phyloP scores from a whole-genome alignment of 495 filamentous ascomycete genomes.

The Friedmanniomyces endolithicus region DNA sequence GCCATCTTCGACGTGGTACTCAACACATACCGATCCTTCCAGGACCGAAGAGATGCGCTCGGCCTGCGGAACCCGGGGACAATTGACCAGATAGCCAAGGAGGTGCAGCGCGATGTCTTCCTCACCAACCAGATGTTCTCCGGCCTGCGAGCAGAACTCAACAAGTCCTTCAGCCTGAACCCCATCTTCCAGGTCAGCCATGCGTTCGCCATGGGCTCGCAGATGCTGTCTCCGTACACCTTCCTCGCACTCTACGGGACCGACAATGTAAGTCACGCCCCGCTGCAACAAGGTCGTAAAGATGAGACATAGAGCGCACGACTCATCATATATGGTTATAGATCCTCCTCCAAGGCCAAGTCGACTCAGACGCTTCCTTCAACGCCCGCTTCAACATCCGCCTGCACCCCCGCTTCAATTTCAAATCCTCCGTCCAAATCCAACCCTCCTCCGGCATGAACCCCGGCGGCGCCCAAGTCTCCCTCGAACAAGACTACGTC shows the following conservation, averaged over 20 bases:
- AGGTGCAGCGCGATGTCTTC: conserved; percentile 90
- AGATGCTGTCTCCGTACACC: conserved; percentile 79
- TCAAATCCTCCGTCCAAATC: conserved; percentile 76
- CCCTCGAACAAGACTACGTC: conserved; percentile 86
- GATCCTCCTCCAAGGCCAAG: conserved; percentile 89
- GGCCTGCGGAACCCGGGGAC: conserved; percentile 85
- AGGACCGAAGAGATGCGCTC: conserved; percentile 70
- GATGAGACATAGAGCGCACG: neutral
- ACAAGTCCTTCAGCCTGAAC: conserved; percentile 82
- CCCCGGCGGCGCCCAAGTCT: conserved; percentile 62
- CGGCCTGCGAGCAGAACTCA: conserved; percentile 87
- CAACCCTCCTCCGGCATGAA: conserved; percentile 37
- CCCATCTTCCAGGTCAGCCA: conserved; percentile 96
- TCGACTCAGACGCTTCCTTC: conserved; percentile 80
- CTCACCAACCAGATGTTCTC: conserved; percentile 91
- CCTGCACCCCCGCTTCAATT: conserved; percentile 60
- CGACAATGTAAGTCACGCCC: conserved; percentile 56
- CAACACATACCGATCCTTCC: conserved; percentile 72
- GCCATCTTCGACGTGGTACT: conserved; percentile 14
- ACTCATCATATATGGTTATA: conserved; percentile 25
- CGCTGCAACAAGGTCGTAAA: neutral
- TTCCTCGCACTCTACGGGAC: conserved; percentile 90
- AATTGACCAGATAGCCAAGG: conserved; percentile 78
- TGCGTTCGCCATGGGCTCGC: conserved; percentile 81
- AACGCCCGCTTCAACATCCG: conserved; percentile 80